Evolutionary conservation across 1,139 yeast species (phyloP).

Genomic region (Yamadazyma mexicana): DNA sequence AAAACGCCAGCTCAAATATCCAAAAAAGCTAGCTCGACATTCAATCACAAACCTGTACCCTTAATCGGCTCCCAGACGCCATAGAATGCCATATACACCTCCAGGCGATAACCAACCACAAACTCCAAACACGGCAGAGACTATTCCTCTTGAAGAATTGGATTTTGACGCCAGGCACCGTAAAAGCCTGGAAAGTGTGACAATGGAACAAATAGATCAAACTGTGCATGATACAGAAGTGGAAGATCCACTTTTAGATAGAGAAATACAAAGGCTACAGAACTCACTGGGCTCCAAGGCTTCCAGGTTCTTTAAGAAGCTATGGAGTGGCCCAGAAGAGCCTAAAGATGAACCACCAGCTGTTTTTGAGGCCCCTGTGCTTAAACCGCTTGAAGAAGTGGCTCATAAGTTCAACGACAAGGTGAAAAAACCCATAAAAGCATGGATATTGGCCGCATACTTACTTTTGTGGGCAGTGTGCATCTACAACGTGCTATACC

Average conservation of each 20-base stretch:
- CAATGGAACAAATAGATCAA: not conserved
- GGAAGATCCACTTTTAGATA: slow-evolving; percentile 10
- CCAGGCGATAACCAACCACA: no score
- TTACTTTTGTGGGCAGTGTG: slow-evolving; percentile 35
- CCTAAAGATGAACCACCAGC: slow-evolving; percentile 52
- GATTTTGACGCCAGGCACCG: not conserved
- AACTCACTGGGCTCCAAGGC: slow-evolving; percentile 3
- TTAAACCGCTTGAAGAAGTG: slow-evolving; percentile 35
- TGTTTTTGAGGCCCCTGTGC: slow-evolving; percentile 10
- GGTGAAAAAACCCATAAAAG: slow-evolving; percentile 27
- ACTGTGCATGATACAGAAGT: not conserved
- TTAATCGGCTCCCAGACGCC: no score
- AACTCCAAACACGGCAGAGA: not conserved
- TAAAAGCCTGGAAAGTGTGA: not conserved
- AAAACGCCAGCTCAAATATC: no score
- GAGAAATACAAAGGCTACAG: slow-evolving; percentile 7
- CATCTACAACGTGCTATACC: slow-evolving; percentile 29
- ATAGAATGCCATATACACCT: no score
- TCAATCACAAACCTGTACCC: no score
- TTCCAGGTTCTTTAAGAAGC: slow-evolving; percentile 4
- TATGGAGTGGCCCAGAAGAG: slow-evolving; percentile 55
- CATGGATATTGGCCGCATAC: slow-evolving; percentile 35
- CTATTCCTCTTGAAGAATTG: not conserved
- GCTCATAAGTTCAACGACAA: slow-evolving; percentile 39
- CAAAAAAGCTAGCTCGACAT: no score